Evolutionary conservation across 371 early-diverging fungal genomes (phyloP), one percentile per base, ranked within the genome.

Genomic region (Mortierella sp.): DNA sequence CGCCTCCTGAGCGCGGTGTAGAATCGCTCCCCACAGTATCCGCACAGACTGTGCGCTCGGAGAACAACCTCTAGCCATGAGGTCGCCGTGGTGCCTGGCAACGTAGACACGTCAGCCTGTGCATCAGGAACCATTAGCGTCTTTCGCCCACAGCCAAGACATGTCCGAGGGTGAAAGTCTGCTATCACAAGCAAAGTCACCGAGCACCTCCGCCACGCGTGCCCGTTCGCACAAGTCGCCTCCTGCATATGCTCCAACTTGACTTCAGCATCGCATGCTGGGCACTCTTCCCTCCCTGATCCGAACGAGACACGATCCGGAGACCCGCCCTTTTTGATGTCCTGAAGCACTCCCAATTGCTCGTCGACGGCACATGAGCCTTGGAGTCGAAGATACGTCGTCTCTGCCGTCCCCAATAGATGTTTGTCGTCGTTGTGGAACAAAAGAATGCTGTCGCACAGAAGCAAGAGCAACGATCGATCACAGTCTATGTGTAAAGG

Each of bases 141-240:
- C 79, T 84, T 84, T 8, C 84, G 81, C 8, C 76, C 49, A 60
- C 84, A 84, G 11, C 84, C 81, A 44, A 65, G 49, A 46, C 84
- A 84, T 2, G 78, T 84, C 8, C 84, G 81, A 8, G 84, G 84
- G 38, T 77, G 81, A 54, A 84, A 84, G 44, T 84, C 84, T 21
- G 84, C 68, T 6, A 82, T 72, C 35, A 86, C 29, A 54, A 77
- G 35, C 46, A 77, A 35, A 18, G 86, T 79, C 18, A 79, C 48
- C 1, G 86, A 77, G 74, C 86, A 86, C 8, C 86, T 79, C 56
- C 48, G 70, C 82, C 82, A 86, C 4, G 49, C n/a, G 38, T 86
- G 86, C 1, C 79, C 77, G 49, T 82, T 79, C 6, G 43, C 41
- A 54, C 86, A 86, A 4, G 71, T 75, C 21, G 74, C 86, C 3